These are phyloP conservation scores for Ophioceras dolichostomum DNA, from an alignment of 2,329 filamentous ascomycete species.

Conservation along the genomic window DNA sequence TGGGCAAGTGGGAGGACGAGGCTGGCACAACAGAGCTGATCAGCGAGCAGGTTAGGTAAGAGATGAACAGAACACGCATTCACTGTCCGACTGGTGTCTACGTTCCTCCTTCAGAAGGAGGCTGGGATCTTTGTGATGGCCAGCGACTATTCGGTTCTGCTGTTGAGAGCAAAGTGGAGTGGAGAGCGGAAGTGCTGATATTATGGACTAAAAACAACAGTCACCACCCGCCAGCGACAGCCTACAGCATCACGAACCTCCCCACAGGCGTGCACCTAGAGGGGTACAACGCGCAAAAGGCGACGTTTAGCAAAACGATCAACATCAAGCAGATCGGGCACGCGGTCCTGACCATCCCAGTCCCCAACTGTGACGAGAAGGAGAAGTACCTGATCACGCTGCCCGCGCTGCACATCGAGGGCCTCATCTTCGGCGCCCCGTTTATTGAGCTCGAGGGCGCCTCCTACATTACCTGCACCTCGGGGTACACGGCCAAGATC, in stretches of 20 bases:
- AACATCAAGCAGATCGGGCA: slow-evolving; percentile 92
- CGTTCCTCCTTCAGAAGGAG: background rate
- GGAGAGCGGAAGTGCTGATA: no score
- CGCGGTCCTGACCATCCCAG: slow-evolving; percentile 64
- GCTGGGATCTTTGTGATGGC: background rate
- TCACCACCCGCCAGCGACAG: slow-evolving; percentile 90
- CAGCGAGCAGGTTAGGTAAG: slow-evolving; percentile 80
- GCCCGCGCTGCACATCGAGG: slow-evolving; percentile 85
- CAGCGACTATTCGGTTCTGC: no score
- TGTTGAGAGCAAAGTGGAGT: no score
- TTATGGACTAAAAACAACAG: no score
- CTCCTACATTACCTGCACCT: slow-evolving; percentile 76
- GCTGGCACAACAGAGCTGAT: slow-evolving; percentile 74
- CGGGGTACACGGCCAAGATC: slow-evolving; percentile 78
- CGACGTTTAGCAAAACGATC: slow-evolving; percentile 87
- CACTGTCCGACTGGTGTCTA: no score
- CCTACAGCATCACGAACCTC: slow-evolving; percentile 83
- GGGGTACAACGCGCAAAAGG: slow-evolving; percentile 94
- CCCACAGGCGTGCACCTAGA: slow-evolving; percentile 67
- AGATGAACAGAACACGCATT: no score
- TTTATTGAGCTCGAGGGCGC: slow-evolving; percentile 84
- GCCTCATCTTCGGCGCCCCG: slow-evolving; percentile 72
- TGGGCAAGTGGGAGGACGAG: slow-evolving; percentile 79
- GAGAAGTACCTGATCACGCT: slow-evolving; percentile 87
- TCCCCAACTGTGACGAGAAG: slow-evolving; percentile 16